Evolutionary conservation across 78 protist genomes (phyloP), one percentile per base, ranked within the genome.

Genomic region (Blattamonas nauphoetae): DNA sequence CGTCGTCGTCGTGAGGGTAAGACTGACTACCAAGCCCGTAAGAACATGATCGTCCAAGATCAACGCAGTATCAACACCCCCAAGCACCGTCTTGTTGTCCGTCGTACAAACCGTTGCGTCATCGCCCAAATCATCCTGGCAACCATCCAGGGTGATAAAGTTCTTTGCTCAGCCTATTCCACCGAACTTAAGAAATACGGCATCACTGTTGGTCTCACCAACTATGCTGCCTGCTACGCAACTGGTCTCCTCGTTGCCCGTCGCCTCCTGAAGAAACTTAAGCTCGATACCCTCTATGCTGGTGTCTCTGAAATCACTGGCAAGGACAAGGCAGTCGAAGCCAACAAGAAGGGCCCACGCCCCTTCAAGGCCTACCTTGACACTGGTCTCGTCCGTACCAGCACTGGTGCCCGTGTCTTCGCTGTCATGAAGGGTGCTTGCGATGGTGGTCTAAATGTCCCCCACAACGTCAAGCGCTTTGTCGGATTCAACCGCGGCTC

Each of bases 1-100:
- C 93, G 99, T 46, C 87, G 99, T 36, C 92, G 98, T 78, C 93
- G 99, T 82, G 97, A 93, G 89, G 97, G 99, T 44, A 95, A 96
- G 93, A 98, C 99, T 78, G 99, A 98, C 91, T 98, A 96, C 96
- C 92, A 85, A 55, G 97, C 95, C 85, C 95, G 99, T 91, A 45
- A 89, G 42, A 79, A 93, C 35, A 92, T 98, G 2, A 86, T 97
- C 87, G 29, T 78, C 45, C 98, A 96, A 92, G 98, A 91, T 90
- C 96, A 96, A 94, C 95, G 92, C 97, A 97, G 96, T 93, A 96
- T 92, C 95, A 88, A 90, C 94, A 38, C 97, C 80, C 97, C 98
- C 88, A 97, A 96, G 94, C 96, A 96, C 97, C 93, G 99, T 81
- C 79, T 97, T 32, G 96, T 96, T 86, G 99, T 96, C 45, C 98